Conservation (phyloP, 2,329 filamentous ascomycete species). For the Aulographum hederae region DNA sequence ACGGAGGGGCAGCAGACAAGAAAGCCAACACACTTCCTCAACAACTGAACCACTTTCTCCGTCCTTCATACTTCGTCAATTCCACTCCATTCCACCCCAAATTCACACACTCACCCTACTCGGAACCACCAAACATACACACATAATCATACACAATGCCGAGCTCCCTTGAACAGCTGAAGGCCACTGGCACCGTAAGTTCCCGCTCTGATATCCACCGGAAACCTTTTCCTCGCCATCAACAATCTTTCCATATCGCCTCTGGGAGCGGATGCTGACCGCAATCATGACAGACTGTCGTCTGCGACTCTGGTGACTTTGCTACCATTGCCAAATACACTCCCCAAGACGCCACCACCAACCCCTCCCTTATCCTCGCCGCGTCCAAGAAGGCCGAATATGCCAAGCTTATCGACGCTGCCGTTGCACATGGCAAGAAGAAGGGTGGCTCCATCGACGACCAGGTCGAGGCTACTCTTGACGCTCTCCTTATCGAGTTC, state of each 20-base stretch:
- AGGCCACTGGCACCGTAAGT: slow-evolving; percentile 89
- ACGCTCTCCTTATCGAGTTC: slow-evolving; percentile 92
- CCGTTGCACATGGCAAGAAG: slow-evolving; percentile 71
- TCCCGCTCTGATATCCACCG: too few species aligned
- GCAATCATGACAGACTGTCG: slow-evolving; percentile 49
- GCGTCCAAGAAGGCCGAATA: slow-evolving; percentile 98
- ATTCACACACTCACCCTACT: too few species aligned
- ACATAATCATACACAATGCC: slow-evolving; percentile 46
- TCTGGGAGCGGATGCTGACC: background rate
- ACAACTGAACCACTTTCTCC: too few species aligned
- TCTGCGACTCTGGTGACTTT: slow-evolving; percentile 81
- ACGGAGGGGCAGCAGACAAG: too few species aligned
- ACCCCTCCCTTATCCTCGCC: slow-evolving; percentile 95
- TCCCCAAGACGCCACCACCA: slow-evolving; percentile 99
- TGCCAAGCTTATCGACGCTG: slow-evolving; percentile 73
- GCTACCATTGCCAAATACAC: slow-evolving; percentile 97
- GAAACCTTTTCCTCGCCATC: too few species aligned
- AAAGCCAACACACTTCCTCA: too few species aligned
- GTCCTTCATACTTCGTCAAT: too few species aligned
- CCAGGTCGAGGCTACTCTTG: slow-evolving; percentile 78
- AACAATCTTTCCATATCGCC: slow-evolving; percentile 6
- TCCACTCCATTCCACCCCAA: too few species aligned
- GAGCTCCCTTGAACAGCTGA: slow-evolving; percentile 88
- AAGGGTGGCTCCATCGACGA: slow-evolving; percentile 48
- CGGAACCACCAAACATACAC: too few species aligned